Percentiles rank a stretch among this genome's conserved stretches.
Evolutionary conservation across 495 filamentous ascomycete genomes (phyloP).

Genomic region (Hypoxylon perforatum): DNA sequence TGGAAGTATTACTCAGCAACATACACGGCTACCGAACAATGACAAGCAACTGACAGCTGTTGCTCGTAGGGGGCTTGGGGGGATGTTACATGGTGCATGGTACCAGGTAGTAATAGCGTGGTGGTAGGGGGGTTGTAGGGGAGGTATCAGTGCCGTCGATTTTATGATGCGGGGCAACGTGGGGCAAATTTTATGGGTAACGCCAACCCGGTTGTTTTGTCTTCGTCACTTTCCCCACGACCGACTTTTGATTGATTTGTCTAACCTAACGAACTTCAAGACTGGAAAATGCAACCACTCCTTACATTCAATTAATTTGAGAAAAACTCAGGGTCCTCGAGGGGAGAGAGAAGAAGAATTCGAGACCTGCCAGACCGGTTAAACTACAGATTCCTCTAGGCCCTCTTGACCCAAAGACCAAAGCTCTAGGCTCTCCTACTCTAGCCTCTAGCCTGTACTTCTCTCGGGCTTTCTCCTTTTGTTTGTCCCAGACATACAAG

Average conservation of each 20-base stretch:
- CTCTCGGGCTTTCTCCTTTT: not conserved
- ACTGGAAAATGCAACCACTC: slow-evolving; percentile 26
- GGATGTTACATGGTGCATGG: too few species aligned
- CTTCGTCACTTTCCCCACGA: not conserved
- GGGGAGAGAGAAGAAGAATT: not conserved
- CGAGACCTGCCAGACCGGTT: not conserved
- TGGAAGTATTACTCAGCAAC: not conserved
- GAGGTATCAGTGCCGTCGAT: too few species aligned
- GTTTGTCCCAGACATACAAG: not conserved
- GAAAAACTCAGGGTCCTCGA: not conserved
- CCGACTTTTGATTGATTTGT: slow-evolving; percentile 1
- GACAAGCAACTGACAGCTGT: too few species aligned
- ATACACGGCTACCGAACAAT: too few species aligned
- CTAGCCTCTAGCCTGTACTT: too few species aligned
- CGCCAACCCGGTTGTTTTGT: slow-evolving; percentile 24
- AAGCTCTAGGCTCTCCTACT: too few species aligned
- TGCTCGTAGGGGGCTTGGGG: too few species aligned
- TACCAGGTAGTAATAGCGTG: too few species aligned
- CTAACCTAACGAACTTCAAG: slow-evolving; percentile 15
- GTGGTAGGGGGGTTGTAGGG: too few species aligned
- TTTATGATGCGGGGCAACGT: slow-evolving; percentile 35
- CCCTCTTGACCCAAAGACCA: not conserved
- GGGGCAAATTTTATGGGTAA: slow-evolving; percentile 30
- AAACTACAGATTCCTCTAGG: not conserved
- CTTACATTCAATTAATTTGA: slow-evolving; percentile 13